These are phyloP conservation scores for Aspergillus arachidicola DNA, from an alignment of 2,329 filamentous ascomycete genomes.

Conservation along the genomic window DNA sequence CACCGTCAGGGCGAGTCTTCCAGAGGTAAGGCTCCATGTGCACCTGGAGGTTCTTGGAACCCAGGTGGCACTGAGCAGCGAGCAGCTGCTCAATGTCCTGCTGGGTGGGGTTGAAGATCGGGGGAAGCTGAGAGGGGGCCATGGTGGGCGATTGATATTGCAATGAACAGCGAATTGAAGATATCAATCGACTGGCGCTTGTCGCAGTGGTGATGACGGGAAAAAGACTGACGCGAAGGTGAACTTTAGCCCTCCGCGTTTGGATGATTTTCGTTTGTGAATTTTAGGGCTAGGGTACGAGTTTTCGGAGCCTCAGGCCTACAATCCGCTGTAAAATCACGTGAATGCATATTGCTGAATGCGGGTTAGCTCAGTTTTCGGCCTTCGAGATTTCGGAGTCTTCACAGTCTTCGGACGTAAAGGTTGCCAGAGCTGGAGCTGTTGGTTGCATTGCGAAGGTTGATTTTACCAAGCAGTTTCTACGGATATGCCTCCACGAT, in stretches of 20 bases:
- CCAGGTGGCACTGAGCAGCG: constrained; percentile 92
- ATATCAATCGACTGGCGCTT: constrained; percentile 52
- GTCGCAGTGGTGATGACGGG: constrained; percentile 40
- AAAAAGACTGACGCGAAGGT: constrained; percentile 34
- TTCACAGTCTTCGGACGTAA: constrained; percentile 15
- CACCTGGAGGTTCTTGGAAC: constrained; percentile 98
- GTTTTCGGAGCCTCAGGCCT: background rate
- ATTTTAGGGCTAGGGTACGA: constrained; percentile 42
- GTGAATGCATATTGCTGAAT: constrained; percentile 10
- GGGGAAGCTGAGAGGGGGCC: constrained; percentile 91
- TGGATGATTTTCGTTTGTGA: constrained; percentile 39
- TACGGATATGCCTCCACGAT: constrained; percentile 66
- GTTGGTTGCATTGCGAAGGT: background rate
- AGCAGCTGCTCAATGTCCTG: constrained; percentile 99
- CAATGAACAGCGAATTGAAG: constrained; percentile 37
- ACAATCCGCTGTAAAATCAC: constrained; percentile 17
- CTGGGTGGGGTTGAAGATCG: constrained; percentile 93
- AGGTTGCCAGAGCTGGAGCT: constrained; percentile 12
- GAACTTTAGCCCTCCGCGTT: constrained; percentile 30
- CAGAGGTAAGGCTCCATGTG: constrained; percentile 99
- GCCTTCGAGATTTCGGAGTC: constrained; percentile 35
- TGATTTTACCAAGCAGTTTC: background rate
- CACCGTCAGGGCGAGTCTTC: constrained; percentile 98
- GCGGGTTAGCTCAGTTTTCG: constrained; percentile 29
- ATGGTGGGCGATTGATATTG: constrained; percentile 70